These are phyloP conservation scores for Glycine tomentella DNA, from an alignment of 306 rosid genomes.

Conservation along the genomic window DNA sequence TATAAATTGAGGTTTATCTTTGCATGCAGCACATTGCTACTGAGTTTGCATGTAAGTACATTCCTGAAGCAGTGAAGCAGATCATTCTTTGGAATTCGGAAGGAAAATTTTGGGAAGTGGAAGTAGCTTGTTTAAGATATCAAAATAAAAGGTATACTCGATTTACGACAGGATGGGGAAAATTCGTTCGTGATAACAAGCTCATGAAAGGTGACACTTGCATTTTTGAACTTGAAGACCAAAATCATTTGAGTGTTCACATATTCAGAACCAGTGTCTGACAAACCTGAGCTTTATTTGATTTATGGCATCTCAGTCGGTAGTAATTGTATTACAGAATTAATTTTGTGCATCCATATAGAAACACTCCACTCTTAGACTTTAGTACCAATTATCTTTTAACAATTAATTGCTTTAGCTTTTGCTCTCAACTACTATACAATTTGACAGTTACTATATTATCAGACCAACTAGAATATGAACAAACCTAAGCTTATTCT, in stretches of 20 bases:
- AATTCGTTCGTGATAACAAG: conserved; percentile 7
- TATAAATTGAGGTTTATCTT: not conserved
- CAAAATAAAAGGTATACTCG: not conserved
- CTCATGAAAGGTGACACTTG: conserved; percentile 41
- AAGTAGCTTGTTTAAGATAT: not conserved
- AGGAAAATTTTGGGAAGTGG: conserved; percentile 28
- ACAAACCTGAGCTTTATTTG: too few species aligned
- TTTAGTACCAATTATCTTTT: too few species aligned
- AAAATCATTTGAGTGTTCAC: conserved; percentile 1
- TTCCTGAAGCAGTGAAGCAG: not conserved
- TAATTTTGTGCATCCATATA: too few species aligned
- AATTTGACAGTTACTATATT: too few species aligned
- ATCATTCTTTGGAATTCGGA: conserved; percentile 1
- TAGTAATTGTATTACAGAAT: not conserved
- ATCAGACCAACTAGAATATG: too few species aligned
- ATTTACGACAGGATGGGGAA: conserved; percentile 10
- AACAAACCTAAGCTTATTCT: too few species aligned
- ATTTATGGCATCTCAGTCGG: too few species aligned
- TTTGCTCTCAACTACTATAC: too few species aligned
- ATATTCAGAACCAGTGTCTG: not conserved
- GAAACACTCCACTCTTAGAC: too few species aligned
- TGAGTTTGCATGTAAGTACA: conserved; percentile 22
- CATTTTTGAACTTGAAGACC: conserved; percentile 22
- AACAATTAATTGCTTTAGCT: too few species aligned
- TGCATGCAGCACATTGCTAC: conserved; percentile 16